Evolutionary conservation across 208 protist species (phyloP), one percentile per base, ranked within the genome.

Genomic region (Angomonas deanei): DNA sequence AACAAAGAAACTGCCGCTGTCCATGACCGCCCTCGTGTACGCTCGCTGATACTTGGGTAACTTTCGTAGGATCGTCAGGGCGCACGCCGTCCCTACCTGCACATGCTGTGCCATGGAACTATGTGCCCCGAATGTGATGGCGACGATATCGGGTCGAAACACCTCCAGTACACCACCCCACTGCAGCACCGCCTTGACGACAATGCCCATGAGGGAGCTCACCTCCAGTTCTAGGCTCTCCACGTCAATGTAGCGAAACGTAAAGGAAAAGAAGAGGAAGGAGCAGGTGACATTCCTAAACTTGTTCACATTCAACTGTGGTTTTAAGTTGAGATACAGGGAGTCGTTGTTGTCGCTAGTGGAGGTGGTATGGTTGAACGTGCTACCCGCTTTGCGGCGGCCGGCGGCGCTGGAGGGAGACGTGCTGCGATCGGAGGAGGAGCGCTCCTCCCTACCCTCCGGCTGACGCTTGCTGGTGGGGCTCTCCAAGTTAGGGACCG

Each of bases 1-100:
- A 2, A 85, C 80, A 48, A 77, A 80, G 59, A 82, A 76, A 21
- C 74, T 68, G 19, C 78, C 78, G 0, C 67, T 69, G 59, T 87
- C 84, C 2, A 86, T 58, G 19, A 82, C 26, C 36, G 84, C 52
- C 28, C 64, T 63, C 47, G 32, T 69, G 39, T 53, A 42, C 11
- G 36, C 8, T 15, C 36, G 8, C 36, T 42, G 36, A 42, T 42
- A 42, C 11, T 15, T 42, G 15, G 36, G 36, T 8, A 42, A 15
- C 8, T 32, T 0, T 19, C 33, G 28, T 42, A 68, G 2, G 33
- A 61, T 24, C n/a, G 71, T 74, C 33, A 83, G 61, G 28, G 70
- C 67, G 49, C 78, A 86, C 24, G 72, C 64, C 59, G 72, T 77
- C 2, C 74, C 74, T 10, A 31, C 31, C 57, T 69, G 66, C 0